These are phyloP conservation scores for Pseudofabraea citricarpa DNA, from an alignment of 2,329 filamentous ascomycete species.

Conservation along the genomic window DNA sequence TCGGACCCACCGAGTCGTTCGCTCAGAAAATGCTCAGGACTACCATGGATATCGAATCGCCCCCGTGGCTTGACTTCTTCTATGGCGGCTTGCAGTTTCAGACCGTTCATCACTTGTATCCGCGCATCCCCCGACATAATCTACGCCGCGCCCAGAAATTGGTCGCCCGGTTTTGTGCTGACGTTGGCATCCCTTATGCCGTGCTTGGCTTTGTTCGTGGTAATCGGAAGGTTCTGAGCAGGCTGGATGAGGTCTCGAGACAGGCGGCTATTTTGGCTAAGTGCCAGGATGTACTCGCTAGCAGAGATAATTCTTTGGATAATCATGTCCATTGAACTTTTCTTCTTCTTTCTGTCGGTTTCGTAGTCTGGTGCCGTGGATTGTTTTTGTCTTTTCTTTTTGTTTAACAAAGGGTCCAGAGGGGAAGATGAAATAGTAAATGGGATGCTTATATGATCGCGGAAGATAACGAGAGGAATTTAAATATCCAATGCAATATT, in stretches of 20 bases:
- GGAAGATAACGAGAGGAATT: too few relatives aligned
- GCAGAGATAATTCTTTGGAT: constrained; percentile 9
- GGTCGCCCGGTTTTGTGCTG: constrained; percentile 72
- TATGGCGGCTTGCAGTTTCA: constrained; percentile 85
- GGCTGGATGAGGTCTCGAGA: constrained; percentile 68
- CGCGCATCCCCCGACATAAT: constrained; percentile 76
- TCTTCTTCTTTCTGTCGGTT: neutral
- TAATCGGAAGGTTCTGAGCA: constrained; percentile 71
- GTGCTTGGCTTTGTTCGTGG: constrained; percentile 77
- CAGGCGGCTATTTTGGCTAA: constrained; percentile 71
- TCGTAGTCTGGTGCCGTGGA: neutral
- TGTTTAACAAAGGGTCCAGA: neutral
- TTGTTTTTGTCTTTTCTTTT: neutral
- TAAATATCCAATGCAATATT: too few relatives aligned
- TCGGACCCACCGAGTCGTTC: constrained; percentile 77
- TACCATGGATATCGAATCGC: constrained; percentile 89
- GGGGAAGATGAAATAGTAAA: neutral
- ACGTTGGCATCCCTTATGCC: constrained; percentile 76
- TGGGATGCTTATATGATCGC: too few relatives aligned
- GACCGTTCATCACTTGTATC: constrained; percentile 77
- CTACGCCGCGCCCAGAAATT: constrained; percentile 66
- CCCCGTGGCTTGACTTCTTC: constrained; percentile 78
- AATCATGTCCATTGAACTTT: constrained; percentile 1
- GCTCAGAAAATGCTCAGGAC: constrained; percentile 83
- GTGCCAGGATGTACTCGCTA: constrained; percentile 48